These are phyloP conservation scores for Erodium texanum DNA, from an alignment of 441 rosid species.

Conservation along the genomic window DNA sequence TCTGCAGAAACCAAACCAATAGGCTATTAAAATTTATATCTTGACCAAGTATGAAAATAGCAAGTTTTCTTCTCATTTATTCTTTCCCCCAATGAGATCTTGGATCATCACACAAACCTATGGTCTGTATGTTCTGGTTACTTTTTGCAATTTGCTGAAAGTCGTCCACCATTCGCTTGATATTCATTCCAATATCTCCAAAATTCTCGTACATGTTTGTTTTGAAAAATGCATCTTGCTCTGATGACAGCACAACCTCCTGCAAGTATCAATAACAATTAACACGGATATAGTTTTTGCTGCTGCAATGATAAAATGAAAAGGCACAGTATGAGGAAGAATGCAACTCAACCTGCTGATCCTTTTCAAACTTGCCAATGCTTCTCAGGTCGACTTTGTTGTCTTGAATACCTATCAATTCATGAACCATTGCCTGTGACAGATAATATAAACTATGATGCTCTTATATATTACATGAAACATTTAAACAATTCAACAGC, in stretches of 20 bases:
- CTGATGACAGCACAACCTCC: slow-evolving; percentile 95
- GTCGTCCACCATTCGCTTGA: slow-evolving; percentile 91
- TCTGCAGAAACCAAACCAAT: slow-evolving; percentile 47
- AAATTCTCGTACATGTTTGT: slow-evolving; percentile 85
- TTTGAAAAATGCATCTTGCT: slow-evolving; percentile 85
- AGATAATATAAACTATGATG: slow-evolving; percentile 18
- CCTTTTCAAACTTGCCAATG: slow-evolving; percentile 55
- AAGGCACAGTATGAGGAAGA: slow-evolving; percentile 1
- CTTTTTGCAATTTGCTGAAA: slow-evolving; percentile 95
- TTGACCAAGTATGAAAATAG: not conserved
- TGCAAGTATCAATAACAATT: slow-evolving; percentile 25
- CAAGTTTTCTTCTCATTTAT: not conserved
- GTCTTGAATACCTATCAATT: slow-evolving; percentile 81
- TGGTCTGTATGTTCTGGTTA: slow-evolving; percentile 82
- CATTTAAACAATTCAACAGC: slow-evolving; percentile 13
- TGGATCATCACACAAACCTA: slow-evolving; percentile 43
- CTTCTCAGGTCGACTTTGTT: slow-evolving; percentile 82
- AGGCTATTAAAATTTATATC: slow-evolving; percentile 2
- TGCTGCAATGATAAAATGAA: slow-evolving; percentile 4
- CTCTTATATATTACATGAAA: not conserved
- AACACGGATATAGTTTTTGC: slow-evolving; percentile 9
- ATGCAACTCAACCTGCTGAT: slow-evolving; percentile 58
- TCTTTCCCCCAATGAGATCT: not conserved
- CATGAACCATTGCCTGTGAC: slow-evolving; percentile 88
- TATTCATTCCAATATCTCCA: slow-evolving; percentile 95